phyloP scores from a whole-genome alignment of 2,329 filamentous ascomycete species.

The Cladosporium sp. region DNA sequence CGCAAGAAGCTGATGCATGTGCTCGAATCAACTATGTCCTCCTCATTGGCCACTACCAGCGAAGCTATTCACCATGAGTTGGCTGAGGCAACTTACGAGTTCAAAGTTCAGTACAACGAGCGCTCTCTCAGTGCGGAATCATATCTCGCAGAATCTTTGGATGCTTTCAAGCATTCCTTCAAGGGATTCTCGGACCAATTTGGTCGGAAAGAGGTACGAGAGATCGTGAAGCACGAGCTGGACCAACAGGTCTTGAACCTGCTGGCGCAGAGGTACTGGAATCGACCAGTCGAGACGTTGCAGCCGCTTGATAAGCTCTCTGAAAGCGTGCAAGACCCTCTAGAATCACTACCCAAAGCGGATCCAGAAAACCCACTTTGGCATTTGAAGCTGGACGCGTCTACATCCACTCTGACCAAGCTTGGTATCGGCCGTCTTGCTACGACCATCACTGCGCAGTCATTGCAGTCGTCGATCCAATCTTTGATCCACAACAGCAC shows the following conservation, averaged over 20 bases:
- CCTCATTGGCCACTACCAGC: constrained; percentile 79
- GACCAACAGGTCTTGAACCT: constrained; percentile 93
- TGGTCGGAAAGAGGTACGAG: constrained; percentile 79
- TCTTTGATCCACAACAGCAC: constrained; percentile 71
- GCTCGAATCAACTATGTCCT: constrained; percentile 93
- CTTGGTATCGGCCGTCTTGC: constrained; percentile 87
- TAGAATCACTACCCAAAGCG: constrained; percentile 71
- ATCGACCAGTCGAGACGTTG: constrained; percentile 87
- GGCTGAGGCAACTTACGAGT: constrained; percentile 95
- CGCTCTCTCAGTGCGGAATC: constrained; percentile 90
- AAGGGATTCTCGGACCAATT: constrained; percentile 89
- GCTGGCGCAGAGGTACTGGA: constrained; percentile 93
- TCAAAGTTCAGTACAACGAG: constrained; percentile 99
- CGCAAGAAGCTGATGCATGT: constrained; percentile 97
- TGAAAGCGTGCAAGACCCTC: constrained; percentile 25
- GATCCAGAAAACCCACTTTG: constrained; percentile 83
- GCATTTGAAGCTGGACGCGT: constrained; percentile 90
- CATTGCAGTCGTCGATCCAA: constrained; percentile 81
- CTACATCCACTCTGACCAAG: constrained; percentile 83
- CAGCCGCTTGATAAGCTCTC: constrained; percentile 36
- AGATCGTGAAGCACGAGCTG: constrained; percentile 83
- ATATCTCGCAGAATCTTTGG: constrained; percentile 89
- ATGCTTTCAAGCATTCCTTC: constrained; percentile 96
- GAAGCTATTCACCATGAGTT: constrained; percentile 92
- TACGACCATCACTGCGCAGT: constrained; percentile 80